Conservation (phyloP, 2,329 filamentous ascomycete species). For the Talaromyces pinophilus region DNA sequence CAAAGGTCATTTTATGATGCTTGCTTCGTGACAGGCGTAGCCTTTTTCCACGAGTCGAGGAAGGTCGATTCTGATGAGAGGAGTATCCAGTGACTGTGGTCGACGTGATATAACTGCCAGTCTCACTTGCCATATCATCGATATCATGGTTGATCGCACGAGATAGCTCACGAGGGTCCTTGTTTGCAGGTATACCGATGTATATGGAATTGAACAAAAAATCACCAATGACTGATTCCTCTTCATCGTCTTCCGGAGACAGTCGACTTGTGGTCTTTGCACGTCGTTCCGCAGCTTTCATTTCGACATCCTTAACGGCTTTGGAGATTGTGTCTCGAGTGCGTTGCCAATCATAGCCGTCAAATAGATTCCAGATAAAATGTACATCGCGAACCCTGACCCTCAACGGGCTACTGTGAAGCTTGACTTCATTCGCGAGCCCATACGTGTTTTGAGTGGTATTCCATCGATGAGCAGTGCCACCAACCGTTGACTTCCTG, state of each 20-base stretch:
- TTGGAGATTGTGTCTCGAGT: constrained; percentile 85
- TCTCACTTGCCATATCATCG: constrained; percentile 83
- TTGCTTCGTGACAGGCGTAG: constrained; percentile 81
- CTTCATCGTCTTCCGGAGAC: constrained; percentile 57
- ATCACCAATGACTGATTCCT: constrained; percentile 86
- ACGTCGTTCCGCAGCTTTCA: constrained; percentile 74
- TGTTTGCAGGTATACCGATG: constrained; percentile 84
- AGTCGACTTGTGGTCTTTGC: constrained; percentile 59
- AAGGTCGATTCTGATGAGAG: constrained; percentile 35
- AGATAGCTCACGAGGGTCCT: constrained; percentile 78
- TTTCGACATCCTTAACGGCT: constrained; percentile 84
- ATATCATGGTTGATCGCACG: constrained; percentile 84
- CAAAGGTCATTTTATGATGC: constrained; percentile 92
- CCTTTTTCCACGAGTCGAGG: constrained; percentile 53
- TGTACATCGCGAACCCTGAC: constrained; percentile 83
- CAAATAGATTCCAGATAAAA: constrained; percentile 95
- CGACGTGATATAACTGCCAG: constrained; percentile 81
- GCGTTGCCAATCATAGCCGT: constrained; percentile 93
- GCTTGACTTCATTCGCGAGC: constrained; percentile 60
- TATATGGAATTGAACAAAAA: constrained; percentile 99
- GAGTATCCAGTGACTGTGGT: constrained; percentile 50
- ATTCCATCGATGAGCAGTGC: constrained; percentile 77
- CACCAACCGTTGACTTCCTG: constrained; percentile 60
- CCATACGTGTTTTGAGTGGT: constrained; percentile 75
- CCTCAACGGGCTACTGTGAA: constrained; percentile 69